phyloP scores from a whole-genome alignment of 2,329 filamentous ascomycete genomes.

The Pseudogymnoascus destructans region DNA sequence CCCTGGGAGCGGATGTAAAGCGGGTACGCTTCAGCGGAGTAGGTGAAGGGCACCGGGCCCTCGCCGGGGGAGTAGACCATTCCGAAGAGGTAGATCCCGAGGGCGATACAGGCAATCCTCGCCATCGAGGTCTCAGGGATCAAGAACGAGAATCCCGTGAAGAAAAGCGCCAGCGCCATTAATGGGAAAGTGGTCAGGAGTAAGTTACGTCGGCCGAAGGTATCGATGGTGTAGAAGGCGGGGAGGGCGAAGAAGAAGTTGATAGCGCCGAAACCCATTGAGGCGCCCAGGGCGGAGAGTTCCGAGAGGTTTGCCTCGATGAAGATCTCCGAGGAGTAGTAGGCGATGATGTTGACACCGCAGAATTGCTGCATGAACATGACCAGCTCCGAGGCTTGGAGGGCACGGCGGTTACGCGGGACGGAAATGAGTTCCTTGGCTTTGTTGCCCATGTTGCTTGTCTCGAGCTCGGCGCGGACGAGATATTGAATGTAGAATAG shows the following conservation, averaged over 20 bases:
- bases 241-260: slow-evolving; percentile 53
- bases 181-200: slow-evolving; percentile 51
- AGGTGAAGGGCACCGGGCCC: slow-evolving; percentile 48
- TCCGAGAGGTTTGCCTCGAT: slow-evolving; percentile 38
- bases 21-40: slow-evolving; percentile 54
- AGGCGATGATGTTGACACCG: slow-evolving; percentile 42
- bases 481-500: slow-evolving; percentile 44
- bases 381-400: slow-evolving; percentile 46
- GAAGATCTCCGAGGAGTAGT: slow-evolving; percentile 51
- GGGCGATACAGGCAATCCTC: slow-evolving; percentile 26
- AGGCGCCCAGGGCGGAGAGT: slow-evolving; percentile 41
- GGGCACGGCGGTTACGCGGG: slow-evolving; percentile 47
- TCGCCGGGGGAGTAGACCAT: slow-evolving; percentile 46
- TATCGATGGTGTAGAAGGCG: slow-evolving; percentile 54
- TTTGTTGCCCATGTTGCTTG: slow-evolving; percentile 37
- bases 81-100: slow-evolving; percentile 38
- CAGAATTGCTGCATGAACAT: slow-evolving; percentile 56
- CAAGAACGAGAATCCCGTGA: slow-evolving; percentile 40
- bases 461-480: slow-evolving; percentile 41
- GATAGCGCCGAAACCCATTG: slow-evolving; percentile 50
- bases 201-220: slow-evolving; percentile 50
- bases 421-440: slow-evolving; percentile 46
- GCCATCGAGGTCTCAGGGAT: slow-evolving; percentile 29
- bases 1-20: slow-evolving; percentile 45
- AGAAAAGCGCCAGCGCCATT: slow-evolving; percentile 41